Evolutionary conservation across 73 alveolate species (phyloP).

Genomic region (Tetrahymena borealis): DNA sequence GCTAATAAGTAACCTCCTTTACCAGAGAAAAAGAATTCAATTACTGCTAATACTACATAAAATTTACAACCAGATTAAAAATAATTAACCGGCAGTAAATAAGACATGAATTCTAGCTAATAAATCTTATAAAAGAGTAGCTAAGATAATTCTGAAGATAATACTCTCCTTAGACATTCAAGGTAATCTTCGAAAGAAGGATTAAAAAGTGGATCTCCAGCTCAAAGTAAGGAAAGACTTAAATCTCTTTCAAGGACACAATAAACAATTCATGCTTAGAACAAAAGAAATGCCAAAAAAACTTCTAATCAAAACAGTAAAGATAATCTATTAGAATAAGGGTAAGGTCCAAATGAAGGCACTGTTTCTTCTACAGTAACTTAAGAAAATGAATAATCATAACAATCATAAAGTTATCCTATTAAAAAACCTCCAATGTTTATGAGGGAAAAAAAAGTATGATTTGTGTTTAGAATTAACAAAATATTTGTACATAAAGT

Average conservation of each 20-base stretch:
- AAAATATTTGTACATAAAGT: too few relatives aligned
- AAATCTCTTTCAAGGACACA: neutral
- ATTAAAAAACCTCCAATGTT: neutral
- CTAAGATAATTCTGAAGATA: neutral
- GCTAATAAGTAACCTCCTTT: neutral
- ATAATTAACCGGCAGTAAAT: neutral
- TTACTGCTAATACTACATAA: neutral
- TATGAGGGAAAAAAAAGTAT: neutral
- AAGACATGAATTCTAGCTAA: neutral
- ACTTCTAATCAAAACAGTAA: neutral
- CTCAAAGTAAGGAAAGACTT: neutral
- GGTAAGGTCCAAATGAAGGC: neutral
- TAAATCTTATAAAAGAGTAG: neutral
- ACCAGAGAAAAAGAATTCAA: neutral
- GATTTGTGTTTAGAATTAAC: neutral
- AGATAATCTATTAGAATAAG: neutral
- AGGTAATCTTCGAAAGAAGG: neutral
- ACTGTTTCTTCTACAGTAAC: neutral
- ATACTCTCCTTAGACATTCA: neutral
- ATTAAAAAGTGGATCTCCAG: neutral
- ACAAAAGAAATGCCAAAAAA: neutral
- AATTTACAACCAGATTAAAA: neutral
- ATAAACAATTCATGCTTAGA: neutral
- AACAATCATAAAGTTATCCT: neutral
- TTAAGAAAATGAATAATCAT: neutral